Evolutionary conservation across 2,329 filamentous ascomycete genomes (phyloP).

Genomic region (Coniochaeta pulveracea): DNA sequence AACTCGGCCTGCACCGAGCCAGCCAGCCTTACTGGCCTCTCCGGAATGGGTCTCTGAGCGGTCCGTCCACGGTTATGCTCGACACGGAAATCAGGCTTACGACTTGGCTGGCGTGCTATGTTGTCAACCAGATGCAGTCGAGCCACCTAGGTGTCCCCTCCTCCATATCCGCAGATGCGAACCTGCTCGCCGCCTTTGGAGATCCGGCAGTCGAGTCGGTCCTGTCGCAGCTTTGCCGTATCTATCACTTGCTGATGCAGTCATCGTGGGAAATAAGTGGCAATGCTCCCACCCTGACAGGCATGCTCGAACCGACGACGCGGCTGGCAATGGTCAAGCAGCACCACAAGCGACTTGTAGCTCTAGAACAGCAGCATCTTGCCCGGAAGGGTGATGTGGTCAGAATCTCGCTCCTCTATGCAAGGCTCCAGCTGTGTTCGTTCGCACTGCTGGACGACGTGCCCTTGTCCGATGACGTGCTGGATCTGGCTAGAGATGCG

Average conservation of each 20-base stretch:
- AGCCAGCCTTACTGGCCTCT: conserved; percentile 3
- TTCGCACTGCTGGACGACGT: conserved; percentile 2
- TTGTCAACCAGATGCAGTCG: conserved; percentile 3
- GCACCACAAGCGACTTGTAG: neutral
- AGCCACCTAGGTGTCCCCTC: neutral
- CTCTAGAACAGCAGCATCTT: neutral
- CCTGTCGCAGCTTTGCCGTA: conserved; percentile 1
- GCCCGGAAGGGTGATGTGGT: neutral
- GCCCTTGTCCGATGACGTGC: neutral
- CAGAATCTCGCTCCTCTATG: neutral
- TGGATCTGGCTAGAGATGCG: conserved; percentile 1
- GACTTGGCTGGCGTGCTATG: conserved; percentile 3
- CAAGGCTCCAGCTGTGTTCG: conserved; percentile 1
- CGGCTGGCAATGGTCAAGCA: neutral
- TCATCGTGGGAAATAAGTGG: conserved; percentile 1
- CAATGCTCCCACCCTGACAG: neutral
- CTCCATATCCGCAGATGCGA: neutral
- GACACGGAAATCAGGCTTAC: neutral
- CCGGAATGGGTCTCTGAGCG: conserved; percentile 1
- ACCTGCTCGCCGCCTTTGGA: neutral
- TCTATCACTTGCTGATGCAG: conserved; percentile 2
- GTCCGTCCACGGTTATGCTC: neutral
- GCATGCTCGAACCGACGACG: neutral
- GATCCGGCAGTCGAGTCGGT: neutral
- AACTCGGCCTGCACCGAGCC: conserved; percentile 1